Evolutionary conservation across 1,284 basidiomycete species (phyloP), one percentile per base, ranked within the genome.

Genomic region (Cutaneotrichosporon dermatis): DNA sequence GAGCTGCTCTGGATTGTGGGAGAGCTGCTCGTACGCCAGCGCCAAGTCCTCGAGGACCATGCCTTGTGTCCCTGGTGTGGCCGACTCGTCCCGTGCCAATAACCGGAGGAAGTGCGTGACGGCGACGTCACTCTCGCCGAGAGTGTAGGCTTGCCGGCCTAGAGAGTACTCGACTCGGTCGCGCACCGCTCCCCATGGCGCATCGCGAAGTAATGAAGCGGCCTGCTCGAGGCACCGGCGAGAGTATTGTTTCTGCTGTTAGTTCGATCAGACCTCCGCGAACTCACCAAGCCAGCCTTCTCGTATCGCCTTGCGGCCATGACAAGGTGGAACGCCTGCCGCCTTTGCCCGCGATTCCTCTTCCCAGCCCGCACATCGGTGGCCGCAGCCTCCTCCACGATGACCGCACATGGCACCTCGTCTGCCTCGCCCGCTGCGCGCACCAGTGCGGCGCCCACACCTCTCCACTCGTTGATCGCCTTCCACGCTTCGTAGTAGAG

Each of bases 371-470:
- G 73, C 8, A 80, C 61, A 57, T 80, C 78, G 0, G 78, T 72
- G 1, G 76, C 51, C 0, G 82, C 82, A 0, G 82, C 81, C 65
- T 82, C 80, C 62, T 83, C 82, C 6, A 83, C 71, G 57, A 83
- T 67, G 8, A 83, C 72, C 0, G 81, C 82, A 10, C 77, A 74
- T 1, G 79, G 73, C 3, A 83, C 75, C 62, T 84, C 82, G 35
- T 83, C 81, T 0, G 68, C 74, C 51, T 77, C 73, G 8, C 76
- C 76, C 0, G 78, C 78, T 0, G 74, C 70, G 36, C 70, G 67
- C 4, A 79, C 68, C 4, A 81, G 65, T 0, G 72, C 73, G 2
- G 59, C 53, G 0, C 74, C 70, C 0, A 77, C 74, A 0, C 71
- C 67, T 13, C 73, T 63, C 71, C 71, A 77, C 57, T 79, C 76